Percentiles rank a stretch among this genome's conserved stretches.
Evolutionary conservation across 129 eudicot species (phyloP).

Genomic region (Pittosporum tobira): DNA sequence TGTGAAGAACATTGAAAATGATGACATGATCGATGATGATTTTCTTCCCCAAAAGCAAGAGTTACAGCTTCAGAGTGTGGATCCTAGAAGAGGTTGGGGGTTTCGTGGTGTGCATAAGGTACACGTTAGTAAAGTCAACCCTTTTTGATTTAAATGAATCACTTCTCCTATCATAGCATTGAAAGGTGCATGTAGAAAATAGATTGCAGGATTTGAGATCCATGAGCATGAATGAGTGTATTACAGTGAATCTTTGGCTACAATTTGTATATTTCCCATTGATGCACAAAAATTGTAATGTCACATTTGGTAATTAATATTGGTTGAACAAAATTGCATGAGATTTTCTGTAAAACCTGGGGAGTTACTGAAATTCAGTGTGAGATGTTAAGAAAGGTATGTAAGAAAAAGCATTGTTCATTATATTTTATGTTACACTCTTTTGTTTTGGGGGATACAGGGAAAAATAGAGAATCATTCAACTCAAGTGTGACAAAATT

Average conservation of each 20-base stretch:
- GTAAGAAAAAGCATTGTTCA: no score
- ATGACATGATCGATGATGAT: conserved; percentile 32
- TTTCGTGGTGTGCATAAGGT: conserved; percentile 97
- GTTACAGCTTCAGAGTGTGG: conserved; percentile 61
- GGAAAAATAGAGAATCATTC: background rate
- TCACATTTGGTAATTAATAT: no score
- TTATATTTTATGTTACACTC: background rate
- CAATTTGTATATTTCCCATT: background rate
- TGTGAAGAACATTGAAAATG: conserved; percentile 17
- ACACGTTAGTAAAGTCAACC: conserved; percentile 4
- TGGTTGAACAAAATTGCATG: no score
- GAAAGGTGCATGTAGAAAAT: background rate
- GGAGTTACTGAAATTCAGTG: no score
- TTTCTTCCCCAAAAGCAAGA: conserved; percentile 52
- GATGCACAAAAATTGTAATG: background rate
- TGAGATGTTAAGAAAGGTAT: background rate
- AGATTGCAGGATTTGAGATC: background rate
- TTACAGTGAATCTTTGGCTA: background rate
- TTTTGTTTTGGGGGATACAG: background rate
- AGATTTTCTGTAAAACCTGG: no score
- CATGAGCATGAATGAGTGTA: background rate
- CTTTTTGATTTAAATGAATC: background rate
- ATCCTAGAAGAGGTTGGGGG: conserved; percentile 90
- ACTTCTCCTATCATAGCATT: background rate
- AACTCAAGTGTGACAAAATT: background rate